A percentile compares a stretch with the other conserved stretches of the same genome.
phyloP scores from a whole-genome alignment of 257 asterid species.

The Rauvolfia tetraphylla region DNA sequence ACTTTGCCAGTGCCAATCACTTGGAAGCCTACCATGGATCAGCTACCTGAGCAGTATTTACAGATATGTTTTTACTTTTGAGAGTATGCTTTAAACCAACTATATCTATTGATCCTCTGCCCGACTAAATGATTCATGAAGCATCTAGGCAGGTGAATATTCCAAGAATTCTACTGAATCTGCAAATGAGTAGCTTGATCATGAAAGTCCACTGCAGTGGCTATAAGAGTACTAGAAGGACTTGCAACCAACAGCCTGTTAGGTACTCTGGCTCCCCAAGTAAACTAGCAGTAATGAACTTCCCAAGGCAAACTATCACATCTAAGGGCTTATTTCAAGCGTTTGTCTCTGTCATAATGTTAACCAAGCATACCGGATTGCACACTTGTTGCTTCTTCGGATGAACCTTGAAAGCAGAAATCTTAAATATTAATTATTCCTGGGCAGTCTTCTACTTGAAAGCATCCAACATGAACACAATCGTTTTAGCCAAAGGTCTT shows the following conservation, averaged over 20 bases:
- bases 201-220: no score
- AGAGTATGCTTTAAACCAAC: not conserved
- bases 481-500: not conserved
- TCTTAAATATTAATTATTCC: not conserved
- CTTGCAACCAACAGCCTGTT: no score
- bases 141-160: not conserved
- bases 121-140: not conserved
- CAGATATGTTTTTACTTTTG: not conserved
- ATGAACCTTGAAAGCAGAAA: not conserved
- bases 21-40: not conserved
- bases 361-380: not conserved
- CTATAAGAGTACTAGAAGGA: no score
- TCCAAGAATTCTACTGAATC: no score
- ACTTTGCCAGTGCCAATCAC: not conserved
- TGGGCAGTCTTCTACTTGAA: not conserved
- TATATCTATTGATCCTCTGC: not conserved
- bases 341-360: not conserved
- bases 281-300: no score
- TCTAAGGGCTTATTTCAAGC: not conserved
- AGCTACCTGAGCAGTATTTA: not conserved
- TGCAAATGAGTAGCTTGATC: no score
- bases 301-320: no score
- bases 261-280: no score
- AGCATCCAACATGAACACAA: not conserved
- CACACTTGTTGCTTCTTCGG: not conserved